These are phyloP conservation scores for Stromatinia cepivora DNA, from an alignment of 2,329 filamentous ascomycete species.

Conservation along the genomic window DNA sequence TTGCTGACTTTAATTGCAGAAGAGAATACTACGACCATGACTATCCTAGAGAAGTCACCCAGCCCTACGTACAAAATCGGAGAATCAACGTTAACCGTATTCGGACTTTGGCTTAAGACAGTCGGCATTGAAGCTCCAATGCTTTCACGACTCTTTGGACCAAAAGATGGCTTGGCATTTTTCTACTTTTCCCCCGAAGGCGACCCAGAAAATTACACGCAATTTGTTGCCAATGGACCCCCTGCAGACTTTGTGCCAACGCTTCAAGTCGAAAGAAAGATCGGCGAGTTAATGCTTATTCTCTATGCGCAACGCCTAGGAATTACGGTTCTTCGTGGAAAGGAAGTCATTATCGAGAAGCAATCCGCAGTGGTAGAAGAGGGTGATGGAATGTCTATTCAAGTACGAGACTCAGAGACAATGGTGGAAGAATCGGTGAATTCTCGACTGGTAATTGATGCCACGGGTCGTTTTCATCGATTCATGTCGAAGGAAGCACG, in stretches of 20 bases:
- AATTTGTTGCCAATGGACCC: constrained; percentile 30
- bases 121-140: constrained; percentile 28
- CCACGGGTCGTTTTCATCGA: constrained; percentile 33
- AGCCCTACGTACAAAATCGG: constrained; percentile 37
- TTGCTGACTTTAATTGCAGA: neutral
- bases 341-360: constrained; percentile 21
- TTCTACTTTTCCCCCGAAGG: constrained; percentile 31
- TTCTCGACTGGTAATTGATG: constrained; percentile 32
- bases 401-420: constrained; percentile 18
- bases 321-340: constrained; percentile 36
- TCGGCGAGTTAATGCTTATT: constrained; percentile 38
- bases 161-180: constrained; percentile 37
- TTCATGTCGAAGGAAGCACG: constrained; percentile 32
- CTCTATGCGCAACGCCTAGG: constrained; percentile 36
- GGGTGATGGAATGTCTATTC: neutral
- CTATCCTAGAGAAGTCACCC: constrained; percentile 31
- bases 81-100: constrained; percentile 35
- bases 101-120: constrained; percentile 31
- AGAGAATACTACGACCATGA: constrained; percentile 21
- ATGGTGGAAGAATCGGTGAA: constrained; percentile 24
- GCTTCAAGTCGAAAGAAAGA: constrained; percentile 36
- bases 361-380: neutral
- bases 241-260: constrained; percentile 30
- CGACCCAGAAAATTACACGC: constrained; percentile 28
- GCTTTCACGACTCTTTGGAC: constrained; percentile 34